Base-by-base conservation (phyloP, 2,329 filamentous ascomycete species). In the Dothideomycetidae sp. region DNA sequence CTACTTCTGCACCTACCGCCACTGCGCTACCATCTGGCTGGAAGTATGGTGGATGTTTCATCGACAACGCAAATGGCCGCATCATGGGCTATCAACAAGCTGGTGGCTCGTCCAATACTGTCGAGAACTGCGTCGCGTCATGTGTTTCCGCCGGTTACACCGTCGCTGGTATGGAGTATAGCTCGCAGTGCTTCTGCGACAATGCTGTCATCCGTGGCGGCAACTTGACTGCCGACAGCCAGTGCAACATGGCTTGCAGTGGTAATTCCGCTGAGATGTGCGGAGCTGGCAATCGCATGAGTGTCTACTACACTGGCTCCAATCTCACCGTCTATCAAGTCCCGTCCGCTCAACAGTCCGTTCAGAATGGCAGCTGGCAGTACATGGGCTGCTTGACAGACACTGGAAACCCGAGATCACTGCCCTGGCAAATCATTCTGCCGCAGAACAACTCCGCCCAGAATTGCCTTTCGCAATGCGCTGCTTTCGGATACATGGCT, bases 41-140 rank as follows among this genome's bases (percentile, higher is more conserved):
- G 21, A 26, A 45, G 10, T 57, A 56, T 38, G 43, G 54, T 5
- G 55, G 55, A 10, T 58, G 55, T 37, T 58, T 48, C 37, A 53
- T 56, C 40, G 46, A 46, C 19, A 50, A 46, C 10, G 40, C 33
- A 26, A 48, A 45, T 15, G 49, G 48, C 9, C 46, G 54, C 33
- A 42, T 56, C n/a, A 47, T 58, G 18, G 48, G 52, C 2, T 46
- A 48, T 31, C 41, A 49, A 35, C 43, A 44, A 7, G 43, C 42
- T 4, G 41, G 31, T 36, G 38, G 41, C 11, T 28, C 43, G 17
- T 31, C 42, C 21, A 53, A 50, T 17, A 51, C 42, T 5, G 56
- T 50, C 26, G 50, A 45, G 7, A 42, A 48, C 15, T 59, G 56
- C 37, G 49, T 54, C 30, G 37, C 39, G 3, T 53, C 54, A 11